A percentile compares a stretch with the other conserved stretches of the same genome.
phyloP scores from a whole-genome alignment of 1,284 basidiomycete species.

The Sphaerobolus stellatus region DNA sequence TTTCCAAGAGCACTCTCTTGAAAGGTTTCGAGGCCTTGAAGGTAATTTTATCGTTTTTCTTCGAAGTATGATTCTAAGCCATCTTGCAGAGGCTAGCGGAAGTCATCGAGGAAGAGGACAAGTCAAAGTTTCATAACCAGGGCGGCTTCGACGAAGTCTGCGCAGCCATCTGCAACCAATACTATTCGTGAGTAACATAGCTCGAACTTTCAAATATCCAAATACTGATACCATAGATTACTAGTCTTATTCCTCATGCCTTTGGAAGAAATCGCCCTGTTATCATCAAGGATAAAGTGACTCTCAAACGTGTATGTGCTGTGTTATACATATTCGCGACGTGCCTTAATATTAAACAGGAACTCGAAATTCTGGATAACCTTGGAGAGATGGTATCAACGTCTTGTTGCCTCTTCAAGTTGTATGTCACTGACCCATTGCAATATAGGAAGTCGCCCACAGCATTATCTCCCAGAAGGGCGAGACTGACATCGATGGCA shows the following conservation, averaged over 20 bases:
- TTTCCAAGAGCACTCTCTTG: conserved; percentile 55
- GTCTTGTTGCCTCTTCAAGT: background rate
- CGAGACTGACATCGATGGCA: conserved; percentile 42
- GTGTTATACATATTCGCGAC: background rate
- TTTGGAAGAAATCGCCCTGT: conserved; percentile 54
- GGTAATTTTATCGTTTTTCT: conserved; percentile 25
- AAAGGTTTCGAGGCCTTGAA: conserved; percentile 61
- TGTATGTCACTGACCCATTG: conserved; percentile 7
- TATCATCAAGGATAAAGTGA: conserved; percentile 39
- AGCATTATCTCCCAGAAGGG: conserved; percentile 51
- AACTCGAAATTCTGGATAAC: conserved; percentile 65
- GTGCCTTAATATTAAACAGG: conserved; percentile 28
- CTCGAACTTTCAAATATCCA: conserved; percentile 10
- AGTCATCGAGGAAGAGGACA: conserved; percentile 47
- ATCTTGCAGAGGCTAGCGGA: conserved; percentile 48
- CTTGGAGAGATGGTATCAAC: conserved; percentile 57
- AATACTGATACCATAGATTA: background rate
- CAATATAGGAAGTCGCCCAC: conserved; percentile 52
- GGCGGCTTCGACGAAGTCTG: conserved; percentile 43
- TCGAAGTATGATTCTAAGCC: background rate
- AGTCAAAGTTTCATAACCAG: conserved; percentile 37
- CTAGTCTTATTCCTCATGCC: conserved; percentile 60
- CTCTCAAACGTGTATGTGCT: conserved; percentile 44
- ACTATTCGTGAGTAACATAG: conserved; percentile 52
- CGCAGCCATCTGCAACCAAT: conserved; percentile 48